Conservation (phyloP, 2,329 filamentous ascomycete genomes). For the Colletotrichum karsti region DNA sequence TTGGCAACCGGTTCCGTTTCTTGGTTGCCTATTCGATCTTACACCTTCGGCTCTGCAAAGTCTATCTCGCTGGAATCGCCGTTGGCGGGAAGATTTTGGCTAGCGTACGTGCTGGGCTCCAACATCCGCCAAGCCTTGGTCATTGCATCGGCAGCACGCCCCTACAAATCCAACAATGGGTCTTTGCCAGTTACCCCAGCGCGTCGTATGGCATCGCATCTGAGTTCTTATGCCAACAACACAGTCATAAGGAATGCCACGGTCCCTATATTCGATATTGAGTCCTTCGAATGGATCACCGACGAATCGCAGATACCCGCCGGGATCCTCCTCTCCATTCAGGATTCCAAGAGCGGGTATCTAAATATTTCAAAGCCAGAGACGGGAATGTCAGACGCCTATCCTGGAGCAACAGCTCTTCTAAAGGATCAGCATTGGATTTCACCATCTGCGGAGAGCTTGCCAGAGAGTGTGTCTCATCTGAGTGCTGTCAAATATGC, state of each 20-base stretch:
- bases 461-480: fast-evolving
- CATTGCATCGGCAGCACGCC: not conserved
- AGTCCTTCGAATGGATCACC: not conserved
- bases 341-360: not conserved
- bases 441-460: fast-evolving
- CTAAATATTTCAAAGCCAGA: fast-evolving
- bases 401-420: not conserved
- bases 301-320: not conserved
- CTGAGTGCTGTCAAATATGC: fast-evolving
- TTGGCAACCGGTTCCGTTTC: not conserved
- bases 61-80: fast-evolving
- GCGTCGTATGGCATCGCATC: not conserved
- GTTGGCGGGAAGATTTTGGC: fast-evolving
- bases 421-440: not conserved
- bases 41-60: not conserved
- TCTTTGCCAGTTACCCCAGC: not conserved
- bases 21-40: not conserved
- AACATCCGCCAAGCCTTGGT: not conserved
- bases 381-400: not conserved
- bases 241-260: not conserved
- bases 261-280: not conserved
- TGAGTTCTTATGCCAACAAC: not conserved
- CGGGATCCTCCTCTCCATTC: fast-evolving
- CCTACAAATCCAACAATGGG: not conserved
- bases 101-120: not conserved